These are phyloP conservation scores for Termitomyces titanicus DNA, from an alignment of 768 basidiomycete species.

Conservation along the genomic window DNA sequence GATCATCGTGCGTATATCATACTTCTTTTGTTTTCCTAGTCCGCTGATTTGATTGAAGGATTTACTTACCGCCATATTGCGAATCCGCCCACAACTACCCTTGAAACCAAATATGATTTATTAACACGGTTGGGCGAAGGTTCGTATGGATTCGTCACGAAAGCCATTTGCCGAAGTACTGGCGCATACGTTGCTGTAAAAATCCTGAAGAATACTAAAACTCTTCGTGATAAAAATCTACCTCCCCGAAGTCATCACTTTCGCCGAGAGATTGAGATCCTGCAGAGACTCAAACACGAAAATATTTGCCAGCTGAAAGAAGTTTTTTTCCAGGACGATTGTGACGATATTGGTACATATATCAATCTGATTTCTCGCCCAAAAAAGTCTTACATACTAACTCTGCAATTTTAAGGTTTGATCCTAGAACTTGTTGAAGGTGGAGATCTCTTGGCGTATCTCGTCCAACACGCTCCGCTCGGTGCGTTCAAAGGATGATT, in stretches of 20 bases:
- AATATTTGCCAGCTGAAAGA: conserved; percentile 83
- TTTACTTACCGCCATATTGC: conserved; percentile 70
- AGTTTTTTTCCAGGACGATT: conserved; percentile 59
- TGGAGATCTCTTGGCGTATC: conserved; percentile 82
- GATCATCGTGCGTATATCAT: conserved; percentile 61
- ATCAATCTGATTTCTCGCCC: not conserved
- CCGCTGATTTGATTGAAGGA: conserved; percentile 33
- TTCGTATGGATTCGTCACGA: conserved; percentile 86
- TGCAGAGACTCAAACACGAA: conserved; percentile 69
- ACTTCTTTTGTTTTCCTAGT: not conserved
- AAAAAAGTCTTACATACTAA: not conserved
- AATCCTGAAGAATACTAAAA: conserved; percentile 61
- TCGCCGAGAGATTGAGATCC: conserved; percentile 63
- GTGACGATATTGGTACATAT: conserved; percentile 50
- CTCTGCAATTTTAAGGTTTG: conserved; percentile 42
- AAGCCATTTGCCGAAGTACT: conserved; percentile 66
- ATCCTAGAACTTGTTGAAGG: conserved; percentile 85
- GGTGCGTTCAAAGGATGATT: conserved; percentile 37
- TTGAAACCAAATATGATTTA: conserved; percentile 65
- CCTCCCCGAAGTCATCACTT: not conserved
- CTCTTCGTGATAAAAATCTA: conserved; percentile 15
- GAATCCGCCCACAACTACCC: conserved; percentile 40
- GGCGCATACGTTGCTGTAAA: conserved; percentile 85
- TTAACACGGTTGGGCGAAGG: conserved; percentile 78
- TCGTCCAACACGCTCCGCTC: conserved; percentile 56